Evolutionary conservation across 495 filamentous ascomycete genomes (phyloP), one percentile per base, ranked within the genome.

Genomic region (Talaromyces adpressus): DNA sequence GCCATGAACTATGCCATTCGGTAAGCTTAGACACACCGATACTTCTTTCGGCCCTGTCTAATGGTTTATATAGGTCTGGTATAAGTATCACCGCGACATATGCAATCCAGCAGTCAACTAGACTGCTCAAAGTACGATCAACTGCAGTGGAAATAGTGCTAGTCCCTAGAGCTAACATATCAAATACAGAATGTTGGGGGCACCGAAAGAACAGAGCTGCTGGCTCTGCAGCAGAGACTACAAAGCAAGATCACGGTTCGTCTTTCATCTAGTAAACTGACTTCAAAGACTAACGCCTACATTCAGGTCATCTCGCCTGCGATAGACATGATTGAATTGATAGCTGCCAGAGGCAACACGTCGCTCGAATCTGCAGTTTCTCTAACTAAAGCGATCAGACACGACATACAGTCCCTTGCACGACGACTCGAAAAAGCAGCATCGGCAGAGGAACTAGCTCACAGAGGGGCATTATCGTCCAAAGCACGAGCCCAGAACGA

Each of bases 271-370:
- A 11, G 12, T 36, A 14, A 16, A 16, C 16, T 57, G 7, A 14
- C 9, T n/a, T 22, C 11, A 20, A 22, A 56, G 22, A 56, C 52
- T 56, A n/a, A 25, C 3, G 9, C 23, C 41, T n/a, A 27, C 6
- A 5, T 45, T 16, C 62, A 92, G 89, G 93, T 97, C 61, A 88
- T 97, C 47, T 91, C 91, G 23, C 93, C 93, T 4, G 89, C 92
- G 2, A 95, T 97, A 69, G 91, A 97, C 69, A 85, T 96, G 81
- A 94, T 97, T 62, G 92, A 96, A 71, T 80, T 97, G 66, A 95
- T 94, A 66, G 91, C 93, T 65, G 91, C 92, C 5, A 85, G 95
- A 67, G 95, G 95, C n/a, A 97, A 99, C 70, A 91, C 92, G 0
- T 90, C 92, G 59, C 81, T 99, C 3, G 93, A 97, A 70, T 91